Conservation (phyloP, 129 eudicot species). For the Saposhnikovia divaricata region DNA sequence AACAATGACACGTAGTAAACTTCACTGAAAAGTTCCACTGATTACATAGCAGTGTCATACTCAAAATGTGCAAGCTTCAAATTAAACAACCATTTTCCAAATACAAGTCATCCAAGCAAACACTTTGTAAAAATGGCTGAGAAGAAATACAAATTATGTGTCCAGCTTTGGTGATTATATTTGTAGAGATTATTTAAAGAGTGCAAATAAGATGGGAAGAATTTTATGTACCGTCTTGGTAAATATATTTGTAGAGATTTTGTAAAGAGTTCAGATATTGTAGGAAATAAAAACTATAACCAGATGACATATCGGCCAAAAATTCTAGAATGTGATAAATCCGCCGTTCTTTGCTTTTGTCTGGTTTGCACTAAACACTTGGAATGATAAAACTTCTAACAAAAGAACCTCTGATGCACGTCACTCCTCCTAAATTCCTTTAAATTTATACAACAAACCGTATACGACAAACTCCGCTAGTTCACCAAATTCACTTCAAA, state of each 20-base stretch:
- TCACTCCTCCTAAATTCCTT: background rate
- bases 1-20: background rate
- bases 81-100: background rate
- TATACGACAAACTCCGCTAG: background rate
- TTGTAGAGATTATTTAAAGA: background rate
- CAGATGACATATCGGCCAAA: background rate
- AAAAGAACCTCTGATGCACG: background rate
- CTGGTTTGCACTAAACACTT: background rate
- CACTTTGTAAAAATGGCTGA: background rate
- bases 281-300: background rate
- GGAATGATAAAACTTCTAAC: background rate
- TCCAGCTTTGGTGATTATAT: background rate
- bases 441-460: background rate
- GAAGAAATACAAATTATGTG: background rate
- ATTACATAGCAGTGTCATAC: background rate
- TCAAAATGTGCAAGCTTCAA: background rate
- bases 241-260: background rate
- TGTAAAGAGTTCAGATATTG: background rate
- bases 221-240: background rate
- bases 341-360: background rate
- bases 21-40: background rate
- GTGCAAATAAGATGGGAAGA: background rate
- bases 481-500: background rate
- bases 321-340: background rate
- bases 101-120: background rate